These are phyloP conservation scores for Skeletonema costatum DNA, from an alignment of 108 stramenopile genomes.

Conservation along the genomic window DNA sequence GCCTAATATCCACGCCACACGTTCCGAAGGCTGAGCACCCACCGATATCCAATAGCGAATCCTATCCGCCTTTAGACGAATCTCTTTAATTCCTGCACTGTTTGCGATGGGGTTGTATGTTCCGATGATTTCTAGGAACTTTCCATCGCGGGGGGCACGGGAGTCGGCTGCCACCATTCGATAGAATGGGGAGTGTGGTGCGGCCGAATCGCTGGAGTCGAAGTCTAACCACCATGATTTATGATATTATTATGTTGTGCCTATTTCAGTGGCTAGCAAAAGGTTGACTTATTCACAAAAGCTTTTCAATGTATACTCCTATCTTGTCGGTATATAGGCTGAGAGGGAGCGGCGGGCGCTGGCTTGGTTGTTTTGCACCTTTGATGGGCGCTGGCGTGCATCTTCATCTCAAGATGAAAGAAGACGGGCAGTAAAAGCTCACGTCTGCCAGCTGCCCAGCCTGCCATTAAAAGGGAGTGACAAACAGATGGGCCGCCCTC, in stretches of 20 bases:
- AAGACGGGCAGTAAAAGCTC: too few relatives aligned
- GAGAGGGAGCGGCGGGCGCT: too few relatives aligned
- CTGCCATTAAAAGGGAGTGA: too few relatives aligned
- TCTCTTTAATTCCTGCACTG: slow-evolving; percentile 92
- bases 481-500: too few relatives aligned
- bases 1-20: slow-evolving; percentile 95
- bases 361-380: too few relatives aligned
- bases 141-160: slow-evolving; percentile 92
- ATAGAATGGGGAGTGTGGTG: slow-evolving; percentile 93
- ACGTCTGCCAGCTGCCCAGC: too few relatives aligned
- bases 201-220: slow-evolving; percentile 96
- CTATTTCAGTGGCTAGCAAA: too few relatives aligned
- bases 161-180: slow-evolving; percentile 97
- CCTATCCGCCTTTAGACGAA: slow-evolving; percentile 93
- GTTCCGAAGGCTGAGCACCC: slow-evolving; percentile 95
- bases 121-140: slow-evolving; percentile 89
- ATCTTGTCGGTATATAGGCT: too few relatives aligned
- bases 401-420: too few relatives aligned
- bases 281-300: too few relatives aligned
- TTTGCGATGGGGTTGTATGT: slow-evolving; percentile 98
- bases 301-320: too few relatives aligned
- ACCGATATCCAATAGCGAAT: slow-evolving; percentile 94
- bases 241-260: background rate
- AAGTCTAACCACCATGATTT: slow-evolving; percentile 90
- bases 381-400: too few relatives aligned